A percentile compares a stretch with the other conserved stretches of the same genome.
phyloP scores from a whole-genome alignment of 805 yeast species.

The Saturnispora halmiae region DNA sequence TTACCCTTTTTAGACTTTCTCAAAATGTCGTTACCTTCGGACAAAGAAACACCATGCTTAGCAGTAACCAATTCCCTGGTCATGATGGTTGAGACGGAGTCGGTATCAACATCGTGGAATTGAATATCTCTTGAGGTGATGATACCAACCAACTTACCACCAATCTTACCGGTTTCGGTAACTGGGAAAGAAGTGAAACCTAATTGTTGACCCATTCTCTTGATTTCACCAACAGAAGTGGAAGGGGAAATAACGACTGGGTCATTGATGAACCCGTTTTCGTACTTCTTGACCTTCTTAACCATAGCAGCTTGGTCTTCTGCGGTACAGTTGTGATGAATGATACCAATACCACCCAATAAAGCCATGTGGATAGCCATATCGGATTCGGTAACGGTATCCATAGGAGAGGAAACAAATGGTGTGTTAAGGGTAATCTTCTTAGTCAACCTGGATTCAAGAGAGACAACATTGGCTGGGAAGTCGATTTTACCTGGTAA shows the following conservation, averaged over 20 bases:
- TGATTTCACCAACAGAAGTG: conserved; percentile 73
- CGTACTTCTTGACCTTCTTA: conserved; percentile 89
- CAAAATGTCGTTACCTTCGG: conserved; percentile 84
- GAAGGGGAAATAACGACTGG: conserved; percentile 80
- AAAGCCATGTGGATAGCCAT: conserved; percentile 99
- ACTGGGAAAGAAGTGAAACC: conserved; percentile 99
- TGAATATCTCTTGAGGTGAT: conserved; percentile 96
- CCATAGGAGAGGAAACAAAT: conserved; percentile 98
- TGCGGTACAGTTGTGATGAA: conserved; percentile 93
- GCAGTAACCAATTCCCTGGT: conserved; percentile 83
- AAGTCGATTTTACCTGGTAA: conserved; percentile 92
- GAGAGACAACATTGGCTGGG: conserved; percentile 66
- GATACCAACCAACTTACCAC: conserved; percentile 89
- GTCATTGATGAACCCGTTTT: conserved; percentile 93
- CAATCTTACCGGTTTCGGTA: conserved; percentile 82
- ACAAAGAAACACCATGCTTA: conserved; percentile 66
- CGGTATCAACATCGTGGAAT: conserved; percentile 68
- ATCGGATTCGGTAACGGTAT: conserved; percentile 92
- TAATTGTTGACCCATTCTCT: conserved; percentile 52
- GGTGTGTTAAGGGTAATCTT: conserved; percentile 88
- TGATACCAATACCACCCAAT: conserved; percentile 96
- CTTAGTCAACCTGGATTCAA: conserved; percentile 86
- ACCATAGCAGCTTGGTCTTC: conserved; percentile 99
- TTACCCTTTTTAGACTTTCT: conserved; percentile 95
- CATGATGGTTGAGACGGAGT: conserved; percentile 73